A percentile compares a stretch with the other conserved stretches of the same genome.
phyloP scores from a whole-genome alignment of 495 filamentous ascomycete genomes.

The Tuber microsphaerosporum region DNA sequence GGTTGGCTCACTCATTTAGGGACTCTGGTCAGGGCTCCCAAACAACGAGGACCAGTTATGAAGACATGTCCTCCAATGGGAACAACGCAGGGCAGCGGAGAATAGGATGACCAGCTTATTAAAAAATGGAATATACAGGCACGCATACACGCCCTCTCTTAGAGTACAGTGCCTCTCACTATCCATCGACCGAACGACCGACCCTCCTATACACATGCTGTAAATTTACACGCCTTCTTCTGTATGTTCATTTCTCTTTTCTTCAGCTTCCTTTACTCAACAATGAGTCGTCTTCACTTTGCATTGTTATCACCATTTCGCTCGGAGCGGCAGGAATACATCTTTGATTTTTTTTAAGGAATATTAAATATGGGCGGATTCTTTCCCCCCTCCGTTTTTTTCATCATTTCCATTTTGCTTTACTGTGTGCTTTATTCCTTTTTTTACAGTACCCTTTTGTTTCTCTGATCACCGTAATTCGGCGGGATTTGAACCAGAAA shows the following conservation, averaged over 20 bases:
- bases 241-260: neutral
- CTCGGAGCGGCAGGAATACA: neutral
- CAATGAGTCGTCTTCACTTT: neutral
- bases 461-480: neutral
- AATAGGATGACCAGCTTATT: neutral
- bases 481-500: neutral
- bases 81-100: neutral
- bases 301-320: neutral
- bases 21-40: constrained; percentile 2
- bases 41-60: neutral
- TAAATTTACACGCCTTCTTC: neutral
- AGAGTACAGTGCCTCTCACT: neutral
- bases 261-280: neutral
- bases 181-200: neutral
- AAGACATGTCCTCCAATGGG: neutral
- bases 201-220: neutral
- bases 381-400: neutral
- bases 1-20: constrained; percentile 3
- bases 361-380: neutral
- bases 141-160: neutral
- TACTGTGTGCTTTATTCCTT: neutral
- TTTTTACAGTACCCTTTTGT: neutral
- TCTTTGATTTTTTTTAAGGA: neutral
- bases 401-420: neutral
- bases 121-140: neutral